Percentiles rank a stretch among this genome's conserved stretches.
Conservation (phyloP, 169 alveolate genomes). For the Plasmodium gallinaceum region DNA sequence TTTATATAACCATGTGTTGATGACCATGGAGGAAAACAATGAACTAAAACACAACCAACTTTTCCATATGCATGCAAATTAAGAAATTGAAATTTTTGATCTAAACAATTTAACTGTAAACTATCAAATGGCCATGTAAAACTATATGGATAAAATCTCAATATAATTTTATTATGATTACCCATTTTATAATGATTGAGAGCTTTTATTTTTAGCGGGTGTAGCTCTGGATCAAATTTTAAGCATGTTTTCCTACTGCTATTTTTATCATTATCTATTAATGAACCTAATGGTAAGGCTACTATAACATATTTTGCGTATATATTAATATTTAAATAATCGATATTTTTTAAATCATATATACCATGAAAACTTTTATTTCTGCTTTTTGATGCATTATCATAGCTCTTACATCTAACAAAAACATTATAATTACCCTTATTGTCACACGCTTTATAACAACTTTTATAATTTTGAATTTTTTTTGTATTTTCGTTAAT, state of each 20-base stretch:
- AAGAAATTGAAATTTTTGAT: conserved; percentile 83
- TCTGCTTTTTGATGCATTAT: conserved; percentile 28
- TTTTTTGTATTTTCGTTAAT: neutral
- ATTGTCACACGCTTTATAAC: neutral
- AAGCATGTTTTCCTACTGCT: conserved; percentile 20
- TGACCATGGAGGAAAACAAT: conserved; percentile 86
- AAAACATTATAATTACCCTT: conserved; percentile 16
- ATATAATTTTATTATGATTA: conserved; percentile 84
- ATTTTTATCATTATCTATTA: conserved; percentile 68
- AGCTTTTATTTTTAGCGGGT: conserved; percentile 78
- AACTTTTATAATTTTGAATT: neutral
- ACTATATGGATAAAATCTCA: conserved; percentile 80
- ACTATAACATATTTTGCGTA: conserved; percentile 74
- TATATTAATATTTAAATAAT: conserved; percentile 30
- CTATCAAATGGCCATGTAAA: conserved; percentile 82
- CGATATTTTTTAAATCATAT: conserved; percentile 42
- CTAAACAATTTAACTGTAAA: conserved; percentile 83
- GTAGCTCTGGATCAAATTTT: conserved; percentile 79
- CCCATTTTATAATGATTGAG: conserved; percentile 84
- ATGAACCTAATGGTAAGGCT: conserved; percentile 69
- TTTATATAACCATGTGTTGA: conserved; percentile 73
- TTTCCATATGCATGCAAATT: conserved; percentile 85
- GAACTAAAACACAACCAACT: conserved; percentile 84
- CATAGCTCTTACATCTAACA: conserved; percentile 55
- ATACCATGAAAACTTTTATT: conserved; percentile 62